Conservation (phyloP, 2,329 filamentous ascomycete genomes). For the Apiospora aurea region DNA sequence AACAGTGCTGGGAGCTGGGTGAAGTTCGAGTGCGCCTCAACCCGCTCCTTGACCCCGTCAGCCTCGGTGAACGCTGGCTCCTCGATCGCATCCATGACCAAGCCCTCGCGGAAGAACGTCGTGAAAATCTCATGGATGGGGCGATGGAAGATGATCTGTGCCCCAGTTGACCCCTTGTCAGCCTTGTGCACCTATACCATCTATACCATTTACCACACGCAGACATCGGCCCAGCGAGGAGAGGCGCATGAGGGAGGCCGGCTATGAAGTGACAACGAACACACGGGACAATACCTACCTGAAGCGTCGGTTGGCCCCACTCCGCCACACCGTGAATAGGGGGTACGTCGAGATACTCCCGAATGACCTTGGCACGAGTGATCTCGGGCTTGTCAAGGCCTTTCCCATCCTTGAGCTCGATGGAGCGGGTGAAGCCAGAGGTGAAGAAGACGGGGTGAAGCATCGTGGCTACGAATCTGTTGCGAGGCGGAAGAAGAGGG, state of each 20-base stretch:
- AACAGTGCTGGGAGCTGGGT: constrained; percentile 46
- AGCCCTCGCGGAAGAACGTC: constrained; percentile 49
- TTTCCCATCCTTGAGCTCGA: constrained; percentile 46
- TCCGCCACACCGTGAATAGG: constrained; percentile 48
- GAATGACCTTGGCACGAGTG: constrained; percentile 46
- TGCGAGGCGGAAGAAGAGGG: neutral
- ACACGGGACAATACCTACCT: constrained; percentile 40
- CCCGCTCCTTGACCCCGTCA: constrained; percentile 37
- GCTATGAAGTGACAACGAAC: neutral
- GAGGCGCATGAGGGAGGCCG: neutral
- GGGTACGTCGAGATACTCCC: constrained; percentile 50
- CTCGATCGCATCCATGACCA: constrained; percentile 54
- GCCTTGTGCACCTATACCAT: neutral
- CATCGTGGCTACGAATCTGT: constrained; percentile 53
- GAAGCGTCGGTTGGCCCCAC: constrained; percentile 43
- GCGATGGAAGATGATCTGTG: constrained; percentile 51
- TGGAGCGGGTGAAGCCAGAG: constrained; percentile 46
- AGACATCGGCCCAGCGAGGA: neutral
- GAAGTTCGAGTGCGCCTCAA: constrained; percentile 48
- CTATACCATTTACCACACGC: too few relatives aligned
- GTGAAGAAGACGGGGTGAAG: constrained; percentile 60
- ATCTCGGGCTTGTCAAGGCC: constrained; percentile 45
- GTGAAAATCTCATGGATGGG: constrained; percentile 53
- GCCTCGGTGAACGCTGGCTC: constrained; percentile 53
- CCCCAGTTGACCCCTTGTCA: neutral